Conservation (phyloP, 352 stramenopile genomes). For the Vaucheria bursata region DNA sequence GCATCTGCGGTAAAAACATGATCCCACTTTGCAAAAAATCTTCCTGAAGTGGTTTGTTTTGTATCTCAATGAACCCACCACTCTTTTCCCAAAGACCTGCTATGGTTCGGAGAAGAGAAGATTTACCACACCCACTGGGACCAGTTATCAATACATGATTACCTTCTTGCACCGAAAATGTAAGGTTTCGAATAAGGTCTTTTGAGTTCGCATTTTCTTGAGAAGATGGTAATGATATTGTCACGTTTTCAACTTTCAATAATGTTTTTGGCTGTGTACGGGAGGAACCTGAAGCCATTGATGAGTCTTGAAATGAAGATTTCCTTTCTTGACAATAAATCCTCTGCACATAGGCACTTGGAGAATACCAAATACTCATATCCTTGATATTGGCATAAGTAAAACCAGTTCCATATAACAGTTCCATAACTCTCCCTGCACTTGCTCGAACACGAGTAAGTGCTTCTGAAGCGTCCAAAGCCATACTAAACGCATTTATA, state of each 20-base stretch:
- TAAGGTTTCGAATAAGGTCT: conserved; percentile 22
- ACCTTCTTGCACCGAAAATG: conserved; percentile 16
- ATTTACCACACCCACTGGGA: conserved; percentile 41
- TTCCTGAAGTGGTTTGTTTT: background rate
- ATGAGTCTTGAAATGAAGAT: too few species aligned
- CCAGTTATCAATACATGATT: conserved; percentile 32
- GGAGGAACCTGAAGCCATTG: too few species aligned
- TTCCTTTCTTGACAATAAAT: too few species aligned
- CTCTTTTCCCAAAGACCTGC: conserved; percentile 30
- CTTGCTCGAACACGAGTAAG: conserved; percentile 22
- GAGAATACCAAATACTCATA: background rate
- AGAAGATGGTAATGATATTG: too few species aligned
- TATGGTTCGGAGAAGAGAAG: conserved; percentile 28
- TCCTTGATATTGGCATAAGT: too few species aligned
- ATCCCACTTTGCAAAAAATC: background rate
- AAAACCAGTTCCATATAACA: conserved; percentile 26
- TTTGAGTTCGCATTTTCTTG: too few species aligned
- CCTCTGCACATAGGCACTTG: too few species aligned
- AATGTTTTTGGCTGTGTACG: too few species aligned
- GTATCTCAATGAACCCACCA: too few species aligned
- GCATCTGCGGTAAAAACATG: conserved; percentile 33
- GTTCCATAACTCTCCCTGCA: conserved; percentile 21
- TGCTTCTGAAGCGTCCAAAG: conserved; percentile 18
- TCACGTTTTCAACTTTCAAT: too few species aligned
- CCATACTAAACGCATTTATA: conserved; percentile 42